Base-by-base conservation (phyloP, 192 early-diverging fungal genomes). In the Backusella sp. region DNA sequence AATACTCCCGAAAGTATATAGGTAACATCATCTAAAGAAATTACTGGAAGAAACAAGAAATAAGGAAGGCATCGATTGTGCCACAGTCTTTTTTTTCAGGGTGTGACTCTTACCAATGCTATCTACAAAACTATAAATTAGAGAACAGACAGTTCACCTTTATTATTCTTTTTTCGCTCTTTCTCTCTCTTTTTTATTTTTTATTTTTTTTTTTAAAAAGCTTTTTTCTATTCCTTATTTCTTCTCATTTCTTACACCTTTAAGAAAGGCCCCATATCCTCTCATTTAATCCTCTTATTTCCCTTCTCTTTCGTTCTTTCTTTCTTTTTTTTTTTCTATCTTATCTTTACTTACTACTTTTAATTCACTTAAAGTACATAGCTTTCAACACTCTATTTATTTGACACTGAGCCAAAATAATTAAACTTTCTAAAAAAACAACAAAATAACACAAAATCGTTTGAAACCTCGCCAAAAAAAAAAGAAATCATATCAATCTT, bases 71-170 rank as follows among this genome's bases (percentile, higher is more conserved):
- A 62, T 62, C 26, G 23, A 62, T 28, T 62, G 56, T 62, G 26
- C 56, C 56, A 62, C 56, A 62, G 56, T 62, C 21, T 62, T 62
- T 59, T 59, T 62, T 62, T 62, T 59, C 53, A 59, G 23, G 21
- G n/a, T 59, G 53, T 59, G 53, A 59, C 53, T 59, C 53, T 59
- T 59, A 26, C 53, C 53, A 59, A 59, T 59, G 53, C 53, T 59
- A 59, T 21, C 23, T 59, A 12, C 23, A 59, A 59, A 59, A 8
- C 53, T 59, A 59, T 59, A 62, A 62, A 62, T 62, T 62, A 62
- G 56, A 62, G 26, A 62, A 62, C 56, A 66, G 76, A 72, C 44
- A 72, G 62, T 39, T 72, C 62, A 77, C 66, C 75, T 73, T 77
- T 56, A 23, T 41, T 77, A 77, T 36, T 77, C 71, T 66, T 52